A percentile compares a stretch with the other conserved stretches of the same genome.
Evolutionary conservation across 2,329 filamentous ascomycete species (phyloP).

Genomic region (Iodosphaeria phyllophila): DNA sequence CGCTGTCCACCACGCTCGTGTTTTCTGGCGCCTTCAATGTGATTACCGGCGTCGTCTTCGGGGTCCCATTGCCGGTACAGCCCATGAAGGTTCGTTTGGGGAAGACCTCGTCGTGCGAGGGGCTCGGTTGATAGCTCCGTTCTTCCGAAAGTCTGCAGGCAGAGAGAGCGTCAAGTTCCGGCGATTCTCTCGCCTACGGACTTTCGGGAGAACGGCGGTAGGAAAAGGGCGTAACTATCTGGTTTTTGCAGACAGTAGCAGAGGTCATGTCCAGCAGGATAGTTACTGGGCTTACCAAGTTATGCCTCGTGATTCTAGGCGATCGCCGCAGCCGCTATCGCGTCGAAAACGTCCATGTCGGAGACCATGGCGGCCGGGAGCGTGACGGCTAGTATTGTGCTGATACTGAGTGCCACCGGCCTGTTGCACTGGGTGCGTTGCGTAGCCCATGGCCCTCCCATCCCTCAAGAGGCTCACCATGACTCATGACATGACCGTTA

Average conservation of each 20-base stretch:
- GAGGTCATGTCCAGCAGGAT: background rate
- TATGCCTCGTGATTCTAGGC: conserved; percentile 26
- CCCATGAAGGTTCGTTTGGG: conserved; percentile 44
- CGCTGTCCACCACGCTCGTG: conserved; percentile 66
- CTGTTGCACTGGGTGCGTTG: conserved; percentile 57
- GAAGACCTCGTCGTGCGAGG: no score
- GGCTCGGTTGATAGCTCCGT: no score
- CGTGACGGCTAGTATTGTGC: conserved; percentile 54
- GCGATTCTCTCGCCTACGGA: background rate
- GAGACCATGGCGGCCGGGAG: conserved; percentile 71
- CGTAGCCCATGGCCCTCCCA: no score
- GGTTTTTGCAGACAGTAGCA: background rate
- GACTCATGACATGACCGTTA: no score
- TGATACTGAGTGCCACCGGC: conserved; percentile 63
- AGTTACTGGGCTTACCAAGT: background rate
- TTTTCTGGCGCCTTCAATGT: conserved; percentile 83
- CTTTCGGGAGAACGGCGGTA: background rate
- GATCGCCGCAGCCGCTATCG: conserved; percentile 78
- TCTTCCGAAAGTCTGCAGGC: no score
- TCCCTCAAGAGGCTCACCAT: no score
- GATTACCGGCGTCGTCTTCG: conserved; percentile 62
- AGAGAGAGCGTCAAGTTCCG: no score
- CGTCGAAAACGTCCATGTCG: conserved; percentile 42
- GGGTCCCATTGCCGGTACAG: conserved; percentile 79
- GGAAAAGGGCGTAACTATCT: no score